Evolutionary conservation across 2,329 filamentous ascomycete genomes (phyloP).

Genomic region (Pseudopyricularia javanii): DNA sequence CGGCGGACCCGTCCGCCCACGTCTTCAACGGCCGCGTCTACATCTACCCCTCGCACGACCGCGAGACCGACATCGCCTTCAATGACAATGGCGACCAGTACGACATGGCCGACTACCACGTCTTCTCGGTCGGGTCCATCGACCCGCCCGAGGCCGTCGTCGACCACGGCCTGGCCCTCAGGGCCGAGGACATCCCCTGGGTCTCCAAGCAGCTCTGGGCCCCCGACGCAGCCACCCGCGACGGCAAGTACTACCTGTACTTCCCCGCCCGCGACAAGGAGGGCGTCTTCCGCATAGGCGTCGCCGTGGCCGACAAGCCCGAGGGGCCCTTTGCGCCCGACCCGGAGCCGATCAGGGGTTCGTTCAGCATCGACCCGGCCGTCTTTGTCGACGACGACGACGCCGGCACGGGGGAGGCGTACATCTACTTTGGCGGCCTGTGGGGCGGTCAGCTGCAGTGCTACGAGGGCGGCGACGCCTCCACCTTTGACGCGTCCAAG

Average conservation of each 20-base stretch:
- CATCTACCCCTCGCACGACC: constrained; percentile 72
- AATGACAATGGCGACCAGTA: constrained; percentile 83
- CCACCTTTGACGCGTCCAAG: constrained; percentile 40
- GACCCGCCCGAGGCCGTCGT: constrained; percentile 46
- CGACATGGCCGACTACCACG: constrained; percentile 76
- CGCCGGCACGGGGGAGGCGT: constrained; percentile 56
- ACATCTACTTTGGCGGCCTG: constrained; percentile 66
- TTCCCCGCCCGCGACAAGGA: constrained; percentile 64
- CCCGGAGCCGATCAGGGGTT: constrained; percentile 50
- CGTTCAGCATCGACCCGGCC: constrained; percentile 67
- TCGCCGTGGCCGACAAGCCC: constrained; percentile 50
- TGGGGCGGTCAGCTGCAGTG: constrained; percentile 76
- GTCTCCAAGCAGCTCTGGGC: constrained; percentile 72
- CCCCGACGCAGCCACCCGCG: constrained; percentile 57
- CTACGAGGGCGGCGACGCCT: constrained; percentile 43
- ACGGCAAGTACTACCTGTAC: constrained; percentile 60
- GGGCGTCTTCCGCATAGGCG: constrained; percentile 62
- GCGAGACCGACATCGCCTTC: constrained; percentile 60
- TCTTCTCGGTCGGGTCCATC: constrained; percentile 46
- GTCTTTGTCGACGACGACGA: constrained; percentile 62
- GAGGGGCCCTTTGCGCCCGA: constrained; percentile 61
- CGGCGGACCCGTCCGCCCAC: constrained; percentile 69
- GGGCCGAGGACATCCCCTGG: constrained; percentile 58
- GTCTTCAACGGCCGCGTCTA: constrained; percentile 66
- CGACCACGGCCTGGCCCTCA: constrained; percentile 62